A percentile compares a stretch with the other conserved stretches of the same genome.
Evolutionary conservation across 805 yeast species (phyloP).

Genomic region (Yarrowia divulgata): DNA sequence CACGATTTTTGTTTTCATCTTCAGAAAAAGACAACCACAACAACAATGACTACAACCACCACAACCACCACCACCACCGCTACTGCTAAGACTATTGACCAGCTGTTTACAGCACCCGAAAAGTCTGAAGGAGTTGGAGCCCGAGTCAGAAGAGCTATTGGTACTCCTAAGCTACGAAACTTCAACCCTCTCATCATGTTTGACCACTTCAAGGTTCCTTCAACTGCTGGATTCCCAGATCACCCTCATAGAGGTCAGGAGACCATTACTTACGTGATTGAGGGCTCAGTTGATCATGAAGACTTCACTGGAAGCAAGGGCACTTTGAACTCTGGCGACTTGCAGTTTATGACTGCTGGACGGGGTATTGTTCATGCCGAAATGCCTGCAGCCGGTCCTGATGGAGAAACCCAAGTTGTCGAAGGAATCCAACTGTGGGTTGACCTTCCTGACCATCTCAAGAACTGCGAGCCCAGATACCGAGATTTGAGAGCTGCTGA

Average conservation of each 20-base stretch:
- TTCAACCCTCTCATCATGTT: slow-evolving; percentile 78
- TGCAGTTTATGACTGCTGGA: slow-evolving; percentile 94
- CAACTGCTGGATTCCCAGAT: slow-evolving; percentile 60
- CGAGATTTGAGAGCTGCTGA: slow-evolving; percentile 73
- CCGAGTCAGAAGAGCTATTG: slow-evolving; percentile 78
- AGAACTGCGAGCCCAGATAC: slow-evolving; percentile 73
- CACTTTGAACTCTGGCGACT: slow-evolving; percentile 41
- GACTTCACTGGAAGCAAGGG: slow-evolving; percentile 25
- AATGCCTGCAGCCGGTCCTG: slow-evolving; percentile 59
- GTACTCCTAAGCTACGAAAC: slow-evolving; percentile 67
- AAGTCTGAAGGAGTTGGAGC: slow-evolving; percentile 68
- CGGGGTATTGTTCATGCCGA: slow-evolving; percentile 84
- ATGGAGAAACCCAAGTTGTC: slow-evolving; percentile 2
- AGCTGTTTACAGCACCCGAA: slow-evolving; percentile 15
- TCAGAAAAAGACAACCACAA: slow-evolving; percentile 8
- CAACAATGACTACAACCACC: slow-evolving; percentile 4
- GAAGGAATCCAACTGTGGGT: slow-evolving; percentile 62
- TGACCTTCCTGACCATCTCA: slow-evolving; percentile 70
- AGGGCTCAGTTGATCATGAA: slow-evolving; percentile 10
- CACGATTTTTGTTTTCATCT: neutral
- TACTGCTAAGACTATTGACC: slow-evolving; percentile 5
- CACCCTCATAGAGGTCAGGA: slow-evolving; percentile 51
- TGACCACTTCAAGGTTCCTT: slow-evolving; percentile 24
- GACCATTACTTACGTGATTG: slow-evolving; percentile 18
- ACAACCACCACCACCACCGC: neutral